These are phyloP conservation scores for Podospora pseudocomata DNA, from an alignment of 495 filamentous ascomycete genomes.

Conservation along the genomic window DNA sequence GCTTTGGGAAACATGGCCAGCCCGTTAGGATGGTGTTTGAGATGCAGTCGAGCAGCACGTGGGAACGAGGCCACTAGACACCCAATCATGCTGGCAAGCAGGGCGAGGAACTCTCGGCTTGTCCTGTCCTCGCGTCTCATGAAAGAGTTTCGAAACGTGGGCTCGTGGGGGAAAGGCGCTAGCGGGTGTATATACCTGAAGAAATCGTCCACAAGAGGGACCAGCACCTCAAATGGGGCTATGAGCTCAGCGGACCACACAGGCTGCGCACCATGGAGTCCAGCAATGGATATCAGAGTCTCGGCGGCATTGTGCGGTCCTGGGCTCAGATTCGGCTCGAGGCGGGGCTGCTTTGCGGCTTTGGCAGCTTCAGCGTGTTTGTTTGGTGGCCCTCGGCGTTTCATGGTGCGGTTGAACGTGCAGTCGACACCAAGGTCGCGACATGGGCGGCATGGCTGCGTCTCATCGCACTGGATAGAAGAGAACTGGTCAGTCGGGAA, in stretches of 20 bases:
- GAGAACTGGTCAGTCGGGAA: background rate
- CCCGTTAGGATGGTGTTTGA: constrained; percentile 57
- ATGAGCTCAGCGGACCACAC: constrained; percentile 67
- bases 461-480: constrained; percentile 68
- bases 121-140: constrained; percentile 64
- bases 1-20: constrained; percentile 62
- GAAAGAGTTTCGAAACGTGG: constrained; percentile 73
- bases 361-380: constrained; percentile 73
- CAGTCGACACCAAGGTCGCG: constrained; percentile 75
- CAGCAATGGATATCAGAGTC: constrained; percentile 43
- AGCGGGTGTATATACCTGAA: constrained; percentile 88
- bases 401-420: constrained; percentile 73
- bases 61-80: constrained; percentile 76
- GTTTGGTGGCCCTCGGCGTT: constrained; percentile 80
- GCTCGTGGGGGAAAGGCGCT: constrained; percentile 81
- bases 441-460: constrained; percentile 76
- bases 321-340: constrained; percentile 41
- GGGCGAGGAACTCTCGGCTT: constrained; percentile 65
- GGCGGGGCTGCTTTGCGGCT: constrained; percentile 57
- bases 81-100: constrained; percentile 80
- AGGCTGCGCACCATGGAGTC: constrained; percentile 21
- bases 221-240: constrained; percentile 62
- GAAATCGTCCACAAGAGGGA: constrained; percentile 76
- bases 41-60: constrained; percentile 64
- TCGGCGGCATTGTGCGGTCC: constrained; percentile 48